These are phyloP conservation scores for Pseudogymnoascus sp. DNA, from an alignment of 2,329 filamentous ascomycete species.

Conservation along the genomic window DNA sequence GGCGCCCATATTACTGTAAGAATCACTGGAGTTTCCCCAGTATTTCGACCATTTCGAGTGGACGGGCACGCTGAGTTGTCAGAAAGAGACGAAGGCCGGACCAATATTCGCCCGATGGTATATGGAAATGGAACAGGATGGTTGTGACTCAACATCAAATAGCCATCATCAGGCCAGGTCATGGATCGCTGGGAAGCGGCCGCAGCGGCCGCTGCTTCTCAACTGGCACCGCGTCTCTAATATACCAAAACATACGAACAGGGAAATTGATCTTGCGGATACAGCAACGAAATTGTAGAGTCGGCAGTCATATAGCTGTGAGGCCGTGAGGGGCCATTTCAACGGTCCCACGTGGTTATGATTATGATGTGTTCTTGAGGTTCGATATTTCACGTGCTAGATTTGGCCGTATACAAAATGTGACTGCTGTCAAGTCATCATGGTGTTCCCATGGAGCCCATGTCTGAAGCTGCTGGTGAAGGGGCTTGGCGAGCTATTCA, in stretches of 20 bases:
- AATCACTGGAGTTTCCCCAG: background rate
- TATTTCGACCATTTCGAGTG: background rate
- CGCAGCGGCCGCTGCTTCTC: slow-evolving; percentile 1
- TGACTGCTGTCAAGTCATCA: background rate
- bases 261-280: slow-evolving; percentile 14
- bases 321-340: too few relatives aligned
- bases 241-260: background rate
- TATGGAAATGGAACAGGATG: background rate
- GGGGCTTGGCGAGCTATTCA: background rate
- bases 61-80: background rate
- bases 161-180: background rate
- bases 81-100: background rate
- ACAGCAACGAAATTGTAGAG: background rate
- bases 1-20: background rate
- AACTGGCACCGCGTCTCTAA: slow-evolving; percentile 10
- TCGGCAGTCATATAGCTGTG: too few relatives aligned
- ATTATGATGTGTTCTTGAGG: background rate
- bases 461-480: background rate
- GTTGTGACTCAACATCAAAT: background rate
- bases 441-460: background rate
- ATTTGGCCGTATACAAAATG: background rate
- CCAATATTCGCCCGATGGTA: background rate
- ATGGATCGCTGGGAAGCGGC: background rate
- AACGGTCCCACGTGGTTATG: background rate
- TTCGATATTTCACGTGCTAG: background rate